Conservation (phyloP, 2,329 filamentous ascomycete species). For the Ophiostoma himal-ulmi region DNA sequence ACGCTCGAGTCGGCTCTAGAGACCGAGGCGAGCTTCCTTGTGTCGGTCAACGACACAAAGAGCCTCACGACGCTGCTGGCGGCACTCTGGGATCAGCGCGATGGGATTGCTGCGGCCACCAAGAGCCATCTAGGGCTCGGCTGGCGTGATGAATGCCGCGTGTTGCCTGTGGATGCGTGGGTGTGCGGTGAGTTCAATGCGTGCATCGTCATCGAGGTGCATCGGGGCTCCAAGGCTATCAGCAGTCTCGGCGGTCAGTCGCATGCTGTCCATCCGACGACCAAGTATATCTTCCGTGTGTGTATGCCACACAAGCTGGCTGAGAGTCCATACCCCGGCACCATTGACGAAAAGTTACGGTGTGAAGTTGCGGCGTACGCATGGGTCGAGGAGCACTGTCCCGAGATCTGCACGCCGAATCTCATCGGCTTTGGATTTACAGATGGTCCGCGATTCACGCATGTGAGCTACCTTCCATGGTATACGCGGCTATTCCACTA, state of each 20-base stretch:
- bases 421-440: slow-evolving; percentile 26
- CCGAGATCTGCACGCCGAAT: slow-evolving; percentile 35
- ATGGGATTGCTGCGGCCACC: not conserved
- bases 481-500: slow-evolving; percentile 10
- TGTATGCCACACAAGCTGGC: slow-evolving; percentile 33
- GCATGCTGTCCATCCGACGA: not conserved
- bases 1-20: slow-evolving; percentile 5
- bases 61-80: slow-evolving; percentile 6
- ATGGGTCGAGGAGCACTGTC: slow-evolving; percentile 36
- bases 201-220: slow-evolving; percentile 12
- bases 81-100: slow-evolving; percentile 10
- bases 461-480: slow-evolving; percentile 11
- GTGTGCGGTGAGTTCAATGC: not conserved
- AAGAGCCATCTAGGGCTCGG: slow-evolving; percentile 11
- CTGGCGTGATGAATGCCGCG: slow-evolving; percentile 5
- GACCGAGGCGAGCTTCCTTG: slow-evolving; percentile 8
- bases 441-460: slow-evolving; percentile 16
- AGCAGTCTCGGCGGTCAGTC: not conserved
- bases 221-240: not conserved
- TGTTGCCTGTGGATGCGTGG: slow-evolving; percentile 7
- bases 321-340: slow-evolving; percentile 34
- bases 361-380: slow-evolving; percentile 37
- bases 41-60: not conserved
- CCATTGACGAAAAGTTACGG: slow-evolving; percentile 37
- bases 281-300: slow-evolving; percentile 3